Evolutionary conservation across 345 rosid genomes (phyloP).

Genomic region (Citrus sp.): DNA sequence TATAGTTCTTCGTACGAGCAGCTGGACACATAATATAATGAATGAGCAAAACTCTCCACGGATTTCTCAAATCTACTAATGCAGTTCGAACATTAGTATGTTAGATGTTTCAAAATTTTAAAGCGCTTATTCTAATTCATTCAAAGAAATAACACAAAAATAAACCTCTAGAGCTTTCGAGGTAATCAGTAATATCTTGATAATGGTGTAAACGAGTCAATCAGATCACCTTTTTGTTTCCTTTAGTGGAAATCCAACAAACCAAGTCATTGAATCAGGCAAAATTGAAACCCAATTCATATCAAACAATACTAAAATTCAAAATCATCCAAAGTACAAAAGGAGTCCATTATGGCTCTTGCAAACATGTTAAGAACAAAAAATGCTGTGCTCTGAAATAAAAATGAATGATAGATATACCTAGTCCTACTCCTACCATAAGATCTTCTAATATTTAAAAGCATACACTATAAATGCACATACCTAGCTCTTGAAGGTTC

Average conservation of each 20-base stretch:
- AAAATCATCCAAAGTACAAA: not conserved
- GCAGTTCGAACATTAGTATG: not conserved
- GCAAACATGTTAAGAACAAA: not conserved
- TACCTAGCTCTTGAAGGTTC: slow-evolving; percentile 88
- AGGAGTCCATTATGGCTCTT: not conserved
- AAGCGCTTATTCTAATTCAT: not conserved
- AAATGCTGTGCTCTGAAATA: not conserved
- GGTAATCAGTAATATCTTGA: not conserved
- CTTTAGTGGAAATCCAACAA: not conserved
- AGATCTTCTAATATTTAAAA: not conserved
- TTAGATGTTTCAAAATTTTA: not conserved
- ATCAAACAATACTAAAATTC: not conserved
- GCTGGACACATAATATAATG: slow-evolving; percentile 45
- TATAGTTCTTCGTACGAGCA: slow-evolving; percentile 93
- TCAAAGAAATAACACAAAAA: not conserved
- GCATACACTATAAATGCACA: slow-evolving; percentile 13
- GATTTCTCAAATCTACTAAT: not conserved
- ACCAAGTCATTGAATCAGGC: not conserved
- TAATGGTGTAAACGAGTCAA: not conserved
- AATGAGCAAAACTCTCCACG: not conserved
- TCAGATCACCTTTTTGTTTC: not conserved
- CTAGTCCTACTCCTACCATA: not conserved
- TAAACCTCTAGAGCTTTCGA: not conserved
- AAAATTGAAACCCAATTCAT: not conserved
- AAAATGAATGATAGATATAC: not conserved